Conservation (phyloP, 495 filamentous ascomycete genomes). For the Neurospora sp. region DNA sequence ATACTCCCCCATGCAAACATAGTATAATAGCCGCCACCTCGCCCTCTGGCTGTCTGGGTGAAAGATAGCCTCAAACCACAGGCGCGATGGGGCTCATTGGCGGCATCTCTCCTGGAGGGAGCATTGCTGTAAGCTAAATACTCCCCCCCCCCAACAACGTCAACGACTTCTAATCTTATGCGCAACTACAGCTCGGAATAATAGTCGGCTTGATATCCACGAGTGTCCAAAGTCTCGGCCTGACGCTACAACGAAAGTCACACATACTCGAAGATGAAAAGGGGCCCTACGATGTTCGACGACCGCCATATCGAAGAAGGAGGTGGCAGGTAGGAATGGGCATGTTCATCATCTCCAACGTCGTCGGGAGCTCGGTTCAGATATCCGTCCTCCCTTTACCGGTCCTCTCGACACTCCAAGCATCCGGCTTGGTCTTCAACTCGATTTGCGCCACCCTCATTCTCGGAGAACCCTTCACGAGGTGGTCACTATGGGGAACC, state of each 20-base stretch:
- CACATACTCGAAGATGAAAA: constrained; percentile 97
- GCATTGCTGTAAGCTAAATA: constrained; percentile 60
- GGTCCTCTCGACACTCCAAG: constrained; percentile 90
- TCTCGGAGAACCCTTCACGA: constrained; percentile 87
- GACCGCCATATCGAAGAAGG: constrained; percentile 82
- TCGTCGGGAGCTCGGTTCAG: constrained; percentile 91
- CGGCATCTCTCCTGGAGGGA: constrained; percentile 76
- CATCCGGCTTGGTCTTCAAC: constrained; percentile 95
- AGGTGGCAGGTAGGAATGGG: constrained; percentile 98
- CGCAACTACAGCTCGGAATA: constrained; percentile 64
- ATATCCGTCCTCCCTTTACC: constrained; percentile 94
- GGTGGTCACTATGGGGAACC: constrained; percentile 81
- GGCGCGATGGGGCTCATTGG: constrained; percentile 62
- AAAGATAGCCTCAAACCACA: constrained; percentile 14
- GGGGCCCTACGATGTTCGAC: constrained; percentile 60
- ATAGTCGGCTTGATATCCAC: constrained; percentile 88
- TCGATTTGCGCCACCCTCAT: constrained; percentile 93
- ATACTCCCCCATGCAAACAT: constrained; percentile 14
- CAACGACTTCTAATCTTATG: constrained; percentile 10
- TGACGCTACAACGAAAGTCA: constrained; percentile 98
- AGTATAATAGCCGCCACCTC: constrained; percentile 8
- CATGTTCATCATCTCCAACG: constrained; percentile 91
- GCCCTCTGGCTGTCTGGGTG: constrained; percentile 14
- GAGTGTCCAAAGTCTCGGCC: constrained; percentile 84
- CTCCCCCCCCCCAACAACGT: neutral